Evolutionary conservation across 2,329 filamentous ascomycete genomes (phyloP), one percentile per base, ranked within the genome.

Genomic region (Fusarium nurragi): DNA sequence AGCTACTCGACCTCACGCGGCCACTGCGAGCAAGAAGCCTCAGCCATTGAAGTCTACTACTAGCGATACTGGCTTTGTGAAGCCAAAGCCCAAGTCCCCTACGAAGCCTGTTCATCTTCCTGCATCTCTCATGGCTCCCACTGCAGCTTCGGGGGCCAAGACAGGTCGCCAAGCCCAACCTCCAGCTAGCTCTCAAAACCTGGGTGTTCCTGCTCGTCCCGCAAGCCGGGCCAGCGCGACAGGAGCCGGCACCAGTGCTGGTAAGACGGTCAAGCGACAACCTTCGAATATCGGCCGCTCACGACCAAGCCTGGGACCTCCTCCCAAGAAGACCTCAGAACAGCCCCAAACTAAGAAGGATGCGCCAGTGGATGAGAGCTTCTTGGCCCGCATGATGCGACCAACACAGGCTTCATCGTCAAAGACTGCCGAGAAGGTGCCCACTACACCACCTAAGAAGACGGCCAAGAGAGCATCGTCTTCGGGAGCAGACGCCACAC

Each of bases 361-460:
- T 23, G 81, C 80, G 43, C 84, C 84, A 18, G 81, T 90, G 2
- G 89, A 92, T 64, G 88, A 91, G 65, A 78, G 87, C 14, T 94
- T 94, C 77, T 78, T 94, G 23, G 90, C 90, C n/a, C 86, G 91
- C 49, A 93, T 94, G 90, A 93, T 90, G 87, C 83, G 90, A 37
- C 91, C 91, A 3, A 94, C 91, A 0, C 85, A 89, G 40, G 81
- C 86, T 41, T 92, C 88, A 6, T 84, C 88, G 10, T 88, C 83
- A 64, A 93, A 92, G 77, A 84, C 85, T 0, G 80, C 85, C 4
- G 89, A 91, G 6, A 92, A 91, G 77, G 74, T 74, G 2, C 77
- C 81, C 3, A 65, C 77, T 0, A 84, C 84, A 1, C 84, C 85
- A 3, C 84, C 84, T 0, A 77, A 79, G 54, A 84, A 79, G 64